Evolutionary conservation across 805 yeast species (phyloP).

Genomic region (Spathaspora arborariae): DNA sequence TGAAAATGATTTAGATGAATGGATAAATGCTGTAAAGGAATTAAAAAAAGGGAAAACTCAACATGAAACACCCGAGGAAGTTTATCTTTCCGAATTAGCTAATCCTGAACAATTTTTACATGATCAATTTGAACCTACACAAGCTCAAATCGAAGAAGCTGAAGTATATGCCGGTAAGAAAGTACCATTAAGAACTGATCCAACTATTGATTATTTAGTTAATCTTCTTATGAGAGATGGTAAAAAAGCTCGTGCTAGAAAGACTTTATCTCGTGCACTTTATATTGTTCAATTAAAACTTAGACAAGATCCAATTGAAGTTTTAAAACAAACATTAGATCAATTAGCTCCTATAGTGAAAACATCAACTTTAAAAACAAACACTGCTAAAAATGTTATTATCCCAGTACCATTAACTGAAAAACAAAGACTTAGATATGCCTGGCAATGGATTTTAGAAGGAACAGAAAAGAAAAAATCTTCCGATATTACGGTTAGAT

Average conservation of each 20-base stretch:
- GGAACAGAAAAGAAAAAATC: constrained; percentile 77
- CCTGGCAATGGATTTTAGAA: constrained; percentile 88
- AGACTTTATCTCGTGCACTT: constrained; percentile 68
- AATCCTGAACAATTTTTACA: constrained; percentile 33
- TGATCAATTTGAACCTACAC: constrained; percentile 52
- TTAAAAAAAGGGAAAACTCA: constrained; percentile 31
- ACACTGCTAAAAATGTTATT: constrained; percentile 76
- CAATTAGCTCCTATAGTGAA: constrained; percentile 80
- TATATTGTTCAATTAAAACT: constrained; percentile 71
- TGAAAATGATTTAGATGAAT: constrained; percentile 41
- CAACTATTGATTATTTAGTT: constrained; percentile 71
- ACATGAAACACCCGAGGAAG: constrained; percentile 31
- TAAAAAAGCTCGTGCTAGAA: constrained; percentile 75
- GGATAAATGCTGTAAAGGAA: constrained; percentile 43
- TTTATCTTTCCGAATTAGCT: constrained; percentile 33
- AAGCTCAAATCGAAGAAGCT: constrained; percentile 58
- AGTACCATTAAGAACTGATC: constrained; percentile 62
- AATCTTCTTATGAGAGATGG: constrained; percentile 93
- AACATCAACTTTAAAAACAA: constrained; percentile 73
- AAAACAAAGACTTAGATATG: constrained; percentile 81
- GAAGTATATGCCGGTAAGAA: constrained; percentile 46
- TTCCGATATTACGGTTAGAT: constrained; percentile 78
- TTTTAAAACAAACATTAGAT: constrained; percentile 72
- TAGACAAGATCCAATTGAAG: constrained; percentile 75
- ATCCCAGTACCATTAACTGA: constrained; percentile 81